phyloP scores from a whole-genome alignment of 768 basidiomycete genomes.

The Suillus americanus region DNA sequence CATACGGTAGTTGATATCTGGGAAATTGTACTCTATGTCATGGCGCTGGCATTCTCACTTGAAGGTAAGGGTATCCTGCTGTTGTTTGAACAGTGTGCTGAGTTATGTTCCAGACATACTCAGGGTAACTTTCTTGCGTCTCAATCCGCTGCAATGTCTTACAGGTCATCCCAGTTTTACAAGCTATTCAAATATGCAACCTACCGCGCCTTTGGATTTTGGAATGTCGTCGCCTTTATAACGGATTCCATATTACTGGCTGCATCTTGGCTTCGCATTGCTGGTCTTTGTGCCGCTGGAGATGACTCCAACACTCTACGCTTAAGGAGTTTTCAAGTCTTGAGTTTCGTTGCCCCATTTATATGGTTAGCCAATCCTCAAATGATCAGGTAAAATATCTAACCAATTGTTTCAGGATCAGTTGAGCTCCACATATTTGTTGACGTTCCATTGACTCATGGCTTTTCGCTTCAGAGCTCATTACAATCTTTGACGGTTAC shows the following conservation, averaged over 20 bases:
- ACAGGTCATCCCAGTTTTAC: conserved; percentile 48
- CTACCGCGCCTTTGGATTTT: conserved; percentile 80
- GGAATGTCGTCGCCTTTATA: conserved; percentile 66
- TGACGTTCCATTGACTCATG: conserved; percentile 1
- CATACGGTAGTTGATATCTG: conserved; percentile 65
- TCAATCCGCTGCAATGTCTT: not conserved
- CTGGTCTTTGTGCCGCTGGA: conserved; percentile 43
- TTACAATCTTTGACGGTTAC: conserved; percentile 80
- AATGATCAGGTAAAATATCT: not conserved
- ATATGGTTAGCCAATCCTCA: conserved; percentile 62
- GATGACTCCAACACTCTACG: conserved; percentile 40
- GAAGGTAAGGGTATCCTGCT: conserved; percentile 59
- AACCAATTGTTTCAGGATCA: conserved; percentile 59
- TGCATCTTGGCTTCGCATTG: conserved; percentile 74
- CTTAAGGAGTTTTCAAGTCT: conserved; percentile 79
- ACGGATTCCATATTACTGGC: conserved; percentile 72
- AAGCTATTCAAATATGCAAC: conserved; percentile 74
- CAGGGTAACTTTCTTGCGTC: conserved; percentile 15
- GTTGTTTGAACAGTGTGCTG: conserved; percentile 48
- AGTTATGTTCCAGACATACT: conserved; percentile 19
- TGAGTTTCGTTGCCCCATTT: conserved; percentile 85
- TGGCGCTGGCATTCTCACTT: conserved; percentile 73
- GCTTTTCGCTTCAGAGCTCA: conserved; percentile 48
- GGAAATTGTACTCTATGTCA: conserved; percentile 77
- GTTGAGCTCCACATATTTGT: conserved; percentile 42